Evolutionary conservation across 805 yeast species (phyloP).

Genomic region (Nadsonia fulvescens): DNA sequence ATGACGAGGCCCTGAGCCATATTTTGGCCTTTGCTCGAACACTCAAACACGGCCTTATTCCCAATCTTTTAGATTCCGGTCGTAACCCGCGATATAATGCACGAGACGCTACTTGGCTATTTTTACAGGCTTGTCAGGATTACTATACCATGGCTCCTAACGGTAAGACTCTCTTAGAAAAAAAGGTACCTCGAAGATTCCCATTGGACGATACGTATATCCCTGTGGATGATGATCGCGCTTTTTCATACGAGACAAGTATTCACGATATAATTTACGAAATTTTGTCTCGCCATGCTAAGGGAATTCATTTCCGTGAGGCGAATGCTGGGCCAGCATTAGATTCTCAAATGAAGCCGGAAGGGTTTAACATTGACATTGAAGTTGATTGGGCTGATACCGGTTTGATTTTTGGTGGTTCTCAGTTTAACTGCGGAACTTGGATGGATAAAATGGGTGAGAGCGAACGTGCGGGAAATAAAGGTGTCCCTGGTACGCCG

Average conservation of each 20-base stretch:
- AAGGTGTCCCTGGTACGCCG: conserved; percentile 95
- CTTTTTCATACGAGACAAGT: conserved; percentile 53
- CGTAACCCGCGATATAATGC: conserved; percentile 89
- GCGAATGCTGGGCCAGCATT: conserved; percentile 84
- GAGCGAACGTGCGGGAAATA: conserved; percentile 59
- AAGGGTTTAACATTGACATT: conserved; percentile 76
- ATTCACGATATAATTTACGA: conserved; percentile 69
- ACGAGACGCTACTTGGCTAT: conserved; percentile 95
- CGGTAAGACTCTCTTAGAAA: conserved; percentile 50
- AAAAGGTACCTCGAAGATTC: conserved; percentile 62
- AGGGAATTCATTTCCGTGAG: conserved; percentile 73
- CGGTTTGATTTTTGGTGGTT: conserved; percentile 82
- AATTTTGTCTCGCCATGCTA: conserved; percentile 73
- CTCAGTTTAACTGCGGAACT: conserved; percentile 86
- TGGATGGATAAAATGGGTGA: conserved; percentile 99
- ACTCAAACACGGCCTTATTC: conserved; percentile 86
- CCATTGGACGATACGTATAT: conserved; percentile 77
- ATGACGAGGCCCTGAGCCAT: conserved; percentile 62
- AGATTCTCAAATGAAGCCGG: conserved; percentile 83
- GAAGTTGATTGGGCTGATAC: conserved; percentile 76
- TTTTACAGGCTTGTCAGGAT: conserved; percentile 74
- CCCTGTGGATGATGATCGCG: conserved; percentile 47
- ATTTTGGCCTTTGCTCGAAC: conserved; percentile 79
- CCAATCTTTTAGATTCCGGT: conserved; percentile 83
- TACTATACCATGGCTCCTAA: conserved; percentile 50